Conservation (phyloP, 2,329 filamentous ascomycete genomes). For the Rutstroemia sp. region DNA sequence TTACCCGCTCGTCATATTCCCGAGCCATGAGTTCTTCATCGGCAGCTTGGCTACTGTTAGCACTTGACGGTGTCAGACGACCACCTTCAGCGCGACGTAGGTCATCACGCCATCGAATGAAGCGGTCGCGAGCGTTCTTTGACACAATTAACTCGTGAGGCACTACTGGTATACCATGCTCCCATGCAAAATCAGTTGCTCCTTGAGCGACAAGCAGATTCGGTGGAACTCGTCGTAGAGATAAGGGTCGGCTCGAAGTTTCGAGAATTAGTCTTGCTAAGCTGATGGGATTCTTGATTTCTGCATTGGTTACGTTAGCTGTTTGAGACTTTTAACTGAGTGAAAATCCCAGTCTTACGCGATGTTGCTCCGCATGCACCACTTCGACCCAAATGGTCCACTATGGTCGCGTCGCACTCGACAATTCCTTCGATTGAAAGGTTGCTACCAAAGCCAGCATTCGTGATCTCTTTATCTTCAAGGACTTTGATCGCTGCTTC, state of each 20-base stretch:
- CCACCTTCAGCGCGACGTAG: constrained; percentile 53
- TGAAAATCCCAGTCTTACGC: constrained; percentile 50
- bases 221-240: constrained; percentile 80
- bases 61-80: constrained; percentile 23
- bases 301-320: constrained; percentile 37
- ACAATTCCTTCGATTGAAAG: constrained; percentile 83
- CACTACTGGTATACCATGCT: constrained; percentile 68
- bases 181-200: constrained; percentile 76
- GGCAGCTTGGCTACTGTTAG: constrained; percentile 20
- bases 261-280: constrained; percentile 80
- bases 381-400: constrained; percentile 85
- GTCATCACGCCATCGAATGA: constrained; percentile 69
- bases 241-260: constrained; percentile 66
- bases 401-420: constrained; percentile 89
- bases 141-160: constrained; percentile 75
- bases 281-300: constrained; percentile 87
- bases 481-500: constrained; percentile 82
- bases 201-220: constrained; percentile 85
- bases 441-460: constrained; percentile 94
- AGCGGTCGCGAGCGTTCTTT: constrained; percentile 69
- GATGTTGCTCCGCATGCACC: constrained; percentile 88
- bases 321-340: neutral
- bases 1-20: constrained; percentile 26
- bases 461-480: constrained; percentile 93
- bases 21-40: constrained; percentile 19